Base-by-base conservation (phyloP, 2,329 filamentous ascomycete genomes). In the Chaetomium globosum region DNA sequence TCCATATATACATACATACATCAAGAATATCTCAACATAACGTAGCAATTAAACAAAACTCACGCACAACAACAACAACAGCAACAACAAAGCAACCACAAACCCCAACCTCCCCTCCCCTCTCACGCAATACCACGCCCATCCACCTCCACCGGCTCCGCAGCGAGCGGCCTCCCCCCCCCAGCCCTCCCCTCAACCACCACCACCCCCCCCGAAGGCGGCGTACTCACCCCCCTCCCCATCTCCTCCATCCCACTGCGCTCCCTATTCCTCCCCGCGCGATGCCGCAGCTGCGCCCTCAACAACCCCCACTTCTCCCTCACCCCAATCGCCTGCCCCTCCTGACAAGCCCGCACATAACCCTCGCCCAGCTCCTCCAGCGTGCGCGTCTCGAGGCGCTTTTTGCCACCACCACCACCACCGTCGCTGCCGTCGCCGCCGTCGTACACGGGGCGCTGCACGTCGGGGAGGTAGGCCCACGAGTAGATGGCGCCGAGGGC, bases 301-400 rank as follows among this genome's bases (percentile, higher is more conserved):
- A 81, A 58, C 30, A 78, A 77, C 4, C 71, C 73, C 74, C 77
- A 77, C 70, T 82, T 83, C 48, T 79, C 80, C 13, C 75, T 73
- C 26, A 82, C 67, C 0, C 78, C 80, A 8, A 84, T 76, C 2
- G 79, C 67, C 70, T 83, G 79, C 2, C 81, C 81, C 26, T 79
- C 77, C 10, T 75, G 73, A 7, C 77, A 73, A 1, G 81, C 82
- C 68, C 79, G 77, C 57, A 77, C 76, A 10, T 80, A 74, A 1
- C 82, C 82, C 67, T 82, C 81, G 16, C 82, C 82, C 6, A 84
- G 75, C 58, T 83, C 81, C 68, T 84, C 82, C 2, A 84, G 77
- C 49, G 75, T 80, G 71, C 81, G 82, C 2, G 78, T 79, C 71
- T 81, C 80, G 33, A 81, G 74, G 43, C 63, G 21, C 53, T 43